Evolutionary conservation across 371 early-diverging fungal species (phyloP), one percentile per base, ranked within the genome.

Genomic region (Mucor circinelloides): DNA sequence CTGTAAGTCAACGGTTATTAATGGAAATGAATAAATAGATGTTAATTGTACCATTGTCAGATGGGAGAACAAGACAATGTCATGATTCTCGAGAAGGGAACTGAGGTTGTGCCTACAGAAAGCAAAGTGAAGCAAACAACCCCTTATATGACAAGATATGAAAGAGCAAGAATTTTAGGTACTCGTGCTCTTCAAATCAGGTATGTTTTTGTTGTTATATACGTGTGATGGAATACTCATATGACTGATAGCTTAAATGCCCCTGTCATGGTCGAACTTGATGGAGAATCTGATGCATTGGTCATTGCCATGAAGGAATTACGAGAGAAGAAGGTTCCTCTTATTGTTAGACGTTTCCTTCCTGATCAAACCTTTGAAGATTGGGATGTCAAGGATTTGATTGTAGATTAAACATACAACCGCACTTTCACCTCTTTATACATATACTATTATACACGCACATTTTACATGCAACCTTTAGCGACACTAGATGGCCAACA

Each of bases 101-200:
- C 9, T 3, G 60, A 66, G 15, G 50, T 28, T 52, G 30, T 10
- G 23, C 36, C 59, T 44, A 61, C 61, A 2, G 81, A 83, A 59
- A 66, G 62, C 4, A 85, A 83, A 65, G 87, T 90, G 54, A 85
- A 91, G 58, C 69, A 64, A 65, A 99, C 99, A 6, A 97, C 98
- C n/a, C 98, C 99, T 19, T 97, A 96, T 77, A 95, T 99, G 97
- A 99, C 99, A 52, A 99, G 99, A 82, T 99, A 99, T 82, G 99
- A 99, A 83, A 91, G 95, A 61, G 99, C 99, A 48, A 89, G 98
- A 69, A 90, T 99, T 58, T 85, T 99, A 44, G 99, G 99, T 30
- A 94, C 97, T 4, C 87, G 94, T 19, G 94, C 94, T 7, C 84
- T 93, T 64, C 94, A 94, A 73, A 88, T 94, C 62, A 91, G 89